A percentile compares a stretch with the other conserved stretches of the same genome.
Evolutionary conservation across 306 rosid species (phyloP).

Genomic region (Rosa rugosa): DNA sequence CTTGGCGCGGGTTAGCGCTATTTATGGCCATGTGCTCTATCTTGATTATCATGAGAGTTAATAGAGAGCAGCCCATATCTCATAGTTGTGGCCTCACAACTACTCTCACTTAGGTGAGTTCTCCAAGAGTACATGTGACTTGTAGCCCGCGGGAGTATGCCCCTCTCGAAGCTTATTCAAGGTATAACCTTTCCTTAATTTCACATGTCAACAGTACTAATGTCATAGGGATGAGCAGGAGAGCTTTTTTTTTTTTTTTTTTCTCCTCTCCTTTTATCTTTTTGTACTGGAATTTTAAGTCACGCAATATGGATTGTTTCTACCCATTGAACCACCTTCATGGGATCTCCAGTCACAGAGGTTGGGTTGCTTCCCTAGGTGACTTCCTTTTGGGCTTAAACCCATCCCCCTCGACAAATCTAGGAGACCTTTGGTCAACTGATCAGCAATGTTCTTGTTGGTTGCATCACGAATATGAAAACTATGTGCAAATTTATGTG

Average conservation of each 20-base stretch:
- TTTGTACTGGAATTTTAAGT: background rate
- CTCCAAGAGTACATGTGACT: background rate
- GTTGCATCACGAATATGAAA: no score
- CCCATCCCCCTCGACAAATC: background rate
- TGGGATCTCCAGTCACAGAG: constrained; percentile 2
- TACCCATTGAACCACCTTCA: constrained; percentile 13
- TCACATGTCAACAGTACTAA: background rate
- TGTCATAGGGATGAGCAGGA: background rate
- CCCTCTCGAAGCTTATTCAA: background rate
- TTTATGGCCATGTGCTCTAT: no score
- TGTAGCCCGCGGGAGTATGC: background rate
- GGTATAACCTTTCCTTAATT: background rate
- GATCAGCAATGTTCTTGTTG: no score
- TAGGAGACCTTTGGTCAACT: no score
- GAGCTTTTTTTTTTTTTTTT: no score
- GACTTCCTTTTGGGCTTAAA: background rate
- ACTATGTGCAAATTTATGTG: no score
- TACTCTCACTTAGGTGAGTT: background rate
- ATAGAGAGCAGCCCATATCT: no score
- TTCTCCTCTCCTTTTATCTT: no score
- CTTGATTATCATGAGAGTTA: no score
- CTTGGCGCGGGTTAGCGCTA: background rate
- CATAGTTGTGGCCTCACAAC: no score
- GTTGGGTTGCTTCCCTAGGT: background rate
- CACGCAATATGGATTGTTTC: background rate